Conservation (phyloP, 768 basidiomycete genomes). For the Leccinum incarnatum region DNA sequence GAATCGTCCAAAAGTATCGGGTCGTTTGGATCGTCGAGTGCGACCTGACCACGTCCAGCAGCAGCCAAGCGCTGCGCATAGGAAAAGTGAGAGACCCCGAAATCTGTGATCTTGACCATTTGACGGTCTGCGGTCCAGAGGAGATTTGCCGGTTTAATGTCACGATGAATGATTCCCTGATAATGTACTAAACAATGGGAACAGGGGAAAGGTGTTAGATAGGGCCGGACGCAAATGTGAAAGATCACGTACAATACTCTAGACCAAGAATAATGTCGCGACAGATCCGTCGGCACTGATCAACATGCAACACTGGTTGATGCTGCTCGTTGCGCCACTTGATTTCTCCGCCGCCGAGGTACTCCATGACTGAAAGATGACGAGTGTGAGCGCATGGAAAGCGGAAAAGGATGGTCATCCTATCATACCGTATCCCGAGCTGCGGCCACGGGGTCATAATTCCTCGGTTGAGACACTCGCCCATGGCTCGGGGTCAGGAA, state of each 20-base stretch:
- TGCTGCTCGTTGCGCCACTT: slow-evolving; percentile 72
- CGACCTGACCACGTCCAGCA: slow-evolving; percentile 41
- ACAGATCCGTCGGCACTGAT: slow-evolving; percentile 83
- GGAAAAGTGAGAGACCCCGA: slow-evolving; percentile 96
- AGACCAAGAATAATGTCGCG: slow-evolving; percentile 92
- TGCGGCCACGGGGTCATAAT: slow-evolving; percentile 33
- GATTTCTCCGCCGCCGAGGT: slow-evolving; percentile 92
- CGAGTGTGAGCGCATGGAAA: slow-evolving; percentile 20
- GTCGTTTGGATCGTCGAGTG: slow-evolving; percentile 49
- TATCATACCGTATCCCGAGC: slow-evolving; percentile 32
- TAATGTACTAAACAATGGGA: slow-evolving; percentile 69
- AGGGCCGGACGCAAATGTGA: slow-evolving; percentile 3
- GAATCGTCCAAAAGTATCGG: slow-evolving; percentile 77
- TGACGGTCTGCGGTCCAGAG: slow-evolving; percentile 84
- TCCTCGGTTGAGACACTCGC: slow-evolving; percentile 30
- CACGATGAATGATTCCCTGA: slow-evolving; percentile 98
- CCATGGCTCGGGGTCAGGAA: slow-evolving; percentile 26
- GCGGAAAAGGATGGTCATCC: slow-evolving; percentile 16
- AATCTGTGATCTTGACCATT: slow-evolving; percentile 96
- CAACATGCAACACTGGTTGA: slow-evolving; percentile 75
- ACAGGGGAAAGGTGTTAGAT: slow-evolving; percentile 2
- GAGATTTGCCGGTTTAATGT: slow-evolving; percentile 98
- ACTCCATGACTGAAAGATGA: slow-evolving; percentile 81
- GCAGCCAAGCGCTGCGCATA: slow-evolving; percentile 79
- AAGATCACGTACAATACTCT: slow-evolving; percentile 77